A percentile compares a stretch with the other conserved stretches of the same genome.
phyloP scores from a whole-genome alignment of 257 asterid species.

The Nicotiana undulata region DNA sequence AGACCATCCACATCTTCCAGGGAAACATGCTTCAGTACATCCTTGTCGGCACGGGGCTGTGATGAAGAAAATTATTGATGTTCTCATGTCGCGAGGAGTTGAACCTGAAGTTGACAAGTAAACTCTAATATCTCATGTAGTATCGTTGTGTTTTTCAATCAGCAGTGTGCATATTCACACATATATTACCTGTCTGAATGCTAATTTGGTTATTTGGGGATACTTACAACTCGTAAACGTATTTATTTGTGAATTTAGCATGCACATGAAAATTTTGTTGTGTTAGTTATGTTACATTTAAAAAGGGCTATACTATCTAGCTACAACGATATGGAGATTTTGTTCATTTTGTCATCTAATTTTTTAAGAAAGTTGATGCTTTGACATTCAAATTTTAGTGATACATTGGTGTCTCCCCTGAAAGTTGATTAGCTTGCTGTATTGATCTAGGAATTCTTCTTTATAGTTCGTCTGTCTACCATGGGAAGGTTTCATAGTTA shows the following conservation, averaged over 20 bases:
- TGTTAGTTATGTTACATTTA: neutral
- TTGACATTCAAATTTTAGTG: neutral
- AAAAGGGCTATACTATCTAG: neutral
- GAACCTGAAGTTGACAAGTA: constrained; percentile 98
- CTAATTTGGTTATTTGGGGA: neutral
- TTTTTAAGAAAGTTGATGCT: neutral
- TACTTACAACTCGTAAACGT: neutral
- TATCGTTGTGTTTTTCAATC: neutral
- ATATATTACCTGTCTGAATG: neutral
- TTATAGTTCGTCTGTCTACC: neutral
- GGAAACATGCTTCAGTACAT: constrained; percentile 96
- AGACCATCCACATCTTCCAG: constrained; percentile 96
- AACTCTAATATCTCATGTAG: neutral
- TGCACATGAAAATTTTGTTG: neutral
- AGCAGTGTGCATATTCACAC: neutral
- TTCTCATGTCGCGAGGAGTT: constrained; percentile 86
- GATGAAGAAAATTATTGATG: constrained; percentile 96
- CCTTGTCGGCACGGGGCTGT: constrained; percentile 99
- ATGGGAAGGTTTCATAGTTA: neutral
- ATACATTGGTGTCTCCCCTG: neutral
- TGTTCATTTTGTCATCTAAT: neutral
- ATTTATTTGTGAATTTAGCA: neutral
- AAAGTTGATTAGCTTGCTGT: neutral
- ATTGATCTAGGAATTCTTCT: neutral
- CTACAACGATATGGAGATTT: neutral